Percentiles rank a stretch among this genome's conserved stretches.
Evolutionary conservation across 2,329 filamentous ascomycete genomes (phyloP).

Genomic region (Scorias spongiosa): DNA sequence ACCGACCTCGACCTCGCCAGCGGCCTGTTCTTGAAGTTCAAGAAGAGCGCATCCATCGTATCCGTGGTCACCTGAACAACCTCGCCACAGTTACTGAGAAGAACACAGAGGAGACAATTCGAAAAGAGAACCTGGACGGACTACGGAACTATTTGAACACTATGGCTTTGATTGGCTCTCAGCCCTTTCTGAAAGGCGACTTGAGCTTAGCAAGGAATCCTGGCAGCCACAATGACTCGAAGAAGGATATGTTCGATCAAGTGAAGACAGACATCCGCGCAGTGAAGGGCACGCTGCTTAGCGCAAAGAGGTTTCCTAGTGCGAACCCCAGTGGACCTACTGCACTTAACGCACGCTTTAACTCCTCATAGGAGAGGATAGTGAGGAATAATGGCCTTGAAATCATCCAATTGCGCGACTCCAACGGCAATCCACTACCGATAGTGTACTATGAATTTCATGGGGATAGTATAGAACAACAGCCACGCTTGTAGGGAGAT

Average conservation of each 20-base stretch:
- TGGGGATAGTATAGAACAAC: no score
- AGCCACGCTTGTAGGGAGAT: no score
- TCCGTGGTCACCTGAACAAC: slow-evolving; percentile 33
- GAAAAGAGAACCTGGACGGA: slow-evolving; percentile 35
- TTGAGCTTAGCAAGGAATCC: slow-evolving; percentile 20
- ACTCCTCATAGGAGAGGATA: no score
- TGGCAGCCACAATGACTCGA: slow-evolving; percentile 30
- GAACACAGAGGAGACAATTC: slow-evolving; percentile 35
- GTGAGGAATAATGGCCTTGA: no score
- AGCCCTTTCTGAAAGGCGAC: slow-evolving; percentile 14
- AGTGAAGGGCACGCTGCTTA: slow-evolving; percentile 65
- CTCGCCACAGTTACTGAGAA: slow-evolving; percentile 26
- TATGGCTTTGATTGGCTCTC: slow-evolving; percentile 31
- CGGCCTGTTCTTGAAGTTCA: slow-evolving; percentile 18
- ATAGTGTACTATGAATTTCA: no score
- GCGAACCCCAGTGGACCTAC: not conserved
- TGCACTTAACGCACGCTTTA: no score
- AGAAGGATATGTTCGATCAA: slow-evolving; percentile 51
- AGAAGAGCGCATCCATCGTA: slow-evolving; percentile 31
- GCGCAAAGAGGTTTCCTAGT: slow-evolving; percentile 53
- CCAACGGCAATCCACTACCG: no score
- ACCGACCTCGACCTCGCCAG: slow-evolving; percentile 14
- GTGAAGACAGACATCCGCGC: slow-evolving; percentile 61
- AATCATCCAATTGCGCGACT: no score
- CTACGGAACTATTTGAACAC: slow-evolving; percentile 52